These are phyloP conservation scores for Pseudogymnoascus sp. DNA, from an alignment of 2,329 filamentous ascomycete species.

Conservation along the genomic window DNA sequence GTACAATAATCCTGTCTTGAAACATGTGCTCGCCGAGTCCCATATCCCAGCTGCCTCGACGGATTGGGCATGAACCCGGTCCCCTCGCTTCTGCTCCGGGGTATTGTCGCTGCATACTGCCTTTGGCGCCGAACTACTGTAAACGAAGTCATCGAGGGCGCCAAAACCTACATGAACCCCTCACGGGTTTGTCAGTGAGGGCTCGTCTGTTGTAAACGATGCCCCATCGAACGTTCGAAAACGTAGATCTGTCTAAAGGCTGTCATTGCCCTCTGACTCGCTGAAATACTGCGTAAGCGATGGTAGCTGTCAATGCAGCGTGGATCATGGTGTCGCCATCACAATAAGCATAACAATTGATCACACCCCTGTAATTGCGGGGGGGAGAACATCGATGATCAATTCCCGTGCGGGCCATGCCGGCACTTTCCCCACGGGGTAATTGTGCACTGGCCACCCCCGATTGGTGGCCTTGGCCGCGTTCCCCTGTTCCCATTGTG, in stretches of 20 bases:
- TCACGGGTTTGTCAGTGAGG: neutral
- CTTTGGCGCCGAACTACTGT: neutral
- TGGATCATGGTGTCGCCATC: slow-evolving; percentile 5
- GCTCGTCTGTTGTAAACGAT: neutral
- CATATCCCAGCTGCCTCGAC: neutral
- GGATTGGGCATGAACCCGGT: neutral
- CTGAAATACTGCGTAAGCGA: neutral
- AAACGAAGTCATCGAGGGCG: neutral
- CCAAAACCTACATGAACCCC: neutral
- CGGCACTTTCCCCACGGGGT: slow-evolving; percentile 2
- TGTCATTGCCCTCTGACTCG: neutral
- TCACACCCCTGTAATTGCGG: neutral
- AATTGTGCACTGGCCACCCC: neutral
- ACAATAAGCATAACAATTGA: slow-evolving; percentile 4
- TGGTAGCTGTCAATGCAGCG: neutral
- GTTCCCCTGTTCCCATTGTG: neutral
- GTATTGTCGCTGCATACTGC: neutral
- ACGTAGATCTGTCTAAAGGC: neutral
- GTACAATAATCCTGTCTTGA: neutral
- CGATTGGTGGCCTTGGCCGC: neutral
- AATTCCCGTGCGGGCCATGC: slow-evolving; percentile 6
- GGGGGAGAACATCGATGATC: neutral
- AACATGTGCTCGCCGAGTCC: neutral
- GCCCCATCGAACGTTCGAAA: neutral
- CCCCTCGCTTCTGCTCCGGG: neutral